phyloP scores from a whole-genome alignment of 805 yeast species.

The Spathaspora sp. region DNA sequence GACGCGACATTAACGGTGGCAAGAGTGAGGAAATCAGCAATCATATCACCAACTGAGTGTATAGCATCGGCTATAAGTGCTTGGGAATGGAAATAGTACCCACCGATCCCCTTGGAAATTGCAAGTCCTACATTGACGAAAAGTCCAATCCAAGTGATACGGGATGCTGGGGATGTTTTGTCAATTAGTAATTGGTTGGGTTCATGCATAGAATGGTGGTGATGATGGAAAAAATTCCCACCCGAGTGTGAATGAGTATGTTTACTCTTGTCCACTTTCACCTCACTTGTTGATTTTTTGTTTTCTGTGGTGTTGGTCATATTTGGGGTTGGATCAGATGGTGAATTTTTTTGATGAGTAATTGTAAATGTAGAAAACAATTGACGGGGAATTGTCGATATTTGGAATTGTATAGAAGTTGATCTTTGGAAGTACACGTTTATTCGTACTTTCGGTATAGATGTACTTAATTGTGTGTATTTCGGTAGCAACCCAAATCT shows the following conservation, averaged over 20 bases:
- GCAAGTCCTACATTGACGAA: conserved; percentile 85
- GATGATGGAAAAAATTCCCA: conserved; percentile 27
- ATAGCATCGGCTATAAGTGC: conserved; percentile 92
- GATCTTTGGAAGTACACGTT: not conserved
- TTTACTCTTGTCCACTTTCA: not conserved
- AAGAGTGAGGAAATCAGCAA: conserved; percentile 85
- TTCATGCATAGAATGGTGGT: conserved; percentile 43
- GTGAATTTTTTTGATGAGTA: not conserved
- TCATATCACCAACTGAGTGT: conserved; percentile 86
- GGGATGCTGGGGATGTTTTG: conserved; percentile 71
- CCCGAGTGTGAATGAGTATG: conserved; percentile 14
- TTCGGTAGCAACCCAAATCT: not conserved
- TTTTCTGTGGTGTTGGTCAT: not conserved
- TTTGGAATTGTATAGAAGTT: not conserved
- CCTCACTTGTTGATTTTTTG: not conserved
- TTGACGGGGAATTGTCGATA: not conserved
- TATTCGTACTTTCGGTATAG: not conserved
- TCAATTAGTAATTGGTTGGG: conserved; percentile 40
- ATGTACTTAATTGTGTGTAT: not conserved
- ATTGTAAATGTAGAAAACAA: not conserved
- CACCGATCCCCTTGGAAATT: conserved; percentile 81
- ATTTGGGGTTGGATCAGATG: conserved; percentile 1
- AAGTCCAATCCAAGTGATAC: conserved; percentile 91
- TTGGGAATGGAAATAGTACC: conserved; percentile 89
- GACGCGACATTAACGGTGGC: conserved; percentile 80